phyloP scores from a whole-genome alignment of 2,329 filamentous ascomycete genomes.

The Aspergillus sp. region DNA sequence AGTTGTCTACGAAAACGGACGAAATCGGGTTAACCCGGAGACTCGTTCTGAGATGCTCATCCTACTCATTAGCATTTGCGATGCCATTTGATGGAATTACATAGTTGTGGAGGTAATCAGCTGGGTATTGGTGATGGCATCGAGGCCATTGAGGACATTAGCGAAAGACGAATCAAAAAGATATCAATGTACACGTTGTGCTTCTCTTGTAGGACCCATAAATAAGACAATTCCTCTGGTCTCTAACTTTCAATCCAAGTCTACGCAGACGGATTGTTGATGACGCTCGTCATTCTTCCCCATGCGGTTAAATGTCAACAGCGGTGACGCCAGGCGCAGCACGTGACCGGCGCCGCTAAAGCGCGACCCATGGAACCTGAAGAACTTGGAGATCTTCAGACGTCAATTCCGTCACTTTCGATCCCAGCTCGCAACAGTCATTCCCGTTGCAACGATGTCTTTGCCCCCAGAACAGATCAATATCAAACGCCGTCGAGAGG shows the following conservation, averaged over 20 bases:
- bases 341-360: constrained; percentile 8
- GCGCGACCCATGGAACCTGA: constrained; percentile 7
- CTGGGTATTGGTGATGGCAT: constrained; percentile 11
- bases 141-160: constrained; percentile 12
- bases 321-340: neutral
- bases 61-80: constrained; percentile 25
- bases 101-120: constrained; percentile 17
- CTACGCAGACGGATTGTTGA: neutral
- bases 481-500: constrained; percentile 58
- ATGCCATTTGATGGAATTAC: constrained; percentile 25
- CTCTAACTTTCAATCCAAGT: too few relatives aligned
- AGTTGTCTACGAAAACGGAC: constrained; percentile 20
- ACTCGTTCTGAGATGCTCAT: constrained; percentile 22
- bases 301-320: constrained; percentile 1
- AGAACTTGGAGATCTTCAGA: constrained; percentile 6
- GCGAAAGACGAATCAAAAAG: constrained; percentile 14
- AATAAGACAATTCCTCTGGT: too few relatives aligned
- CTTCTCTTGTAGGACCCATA: too few relatives aligned
- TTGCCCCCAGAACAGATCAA: constrained; percentile 51
- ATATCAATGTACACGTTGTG: constrained; percentile 3
- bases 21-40: constrained; percentile 22
- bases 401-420: neutral
- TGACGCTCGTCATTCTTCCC: neutral
- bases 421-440: neutral
- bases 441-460: constrained; percentile 34